Evolutionary conservation across 2,329 filamentous ascomycete species (phyloP).

Genomic region (Aspergillus melleus): DNA sequence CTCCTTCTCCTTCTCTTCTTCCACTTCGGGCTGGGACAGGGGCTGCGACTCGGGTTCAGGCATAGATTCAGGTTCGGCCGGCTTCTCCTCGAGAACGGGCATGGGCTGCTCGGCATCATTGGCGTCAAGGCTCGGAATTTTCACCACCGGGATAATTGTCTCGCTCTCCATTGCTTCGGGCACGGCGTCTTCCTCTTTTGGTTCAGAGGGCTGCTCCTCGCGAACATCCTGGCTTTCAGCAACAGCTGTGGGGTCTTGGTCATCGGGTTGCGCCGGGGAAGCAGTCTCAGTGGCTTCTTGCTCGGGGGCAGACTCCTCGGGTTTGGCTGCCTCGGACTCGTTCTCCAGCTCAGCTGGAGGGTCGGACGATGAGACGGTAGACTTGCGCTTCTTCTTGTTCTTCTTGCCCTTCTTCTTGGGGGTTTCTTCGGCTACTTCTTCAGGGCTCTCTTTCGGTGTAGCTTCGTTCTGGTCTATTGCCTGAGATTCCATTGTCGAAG

Average conservation of each 20-base stretch:
- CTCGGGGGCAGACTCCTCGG: conserved; percentile 7
- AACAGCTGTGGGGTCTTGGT: conserved; percentile 2
- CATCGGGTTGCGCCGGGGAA: conserved; percentile 8
- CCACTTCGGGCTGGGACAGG: conserved; percentile 13
- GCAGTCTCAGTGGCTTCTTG: conserved; percentile 5
- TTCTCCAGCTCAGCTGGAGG: conserved; percentile 12
- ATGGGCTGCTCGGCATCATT: conserved; percentile 20
- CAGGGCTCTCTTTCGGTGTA: conserved; percentile 6
- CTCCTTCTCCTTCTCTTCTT: conserved; percentile 7
- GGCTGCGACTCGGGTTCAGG: not conserved
- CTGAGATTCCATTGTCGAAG: not conserved
- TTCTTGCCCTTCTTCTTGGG: conserved; percentile 24
- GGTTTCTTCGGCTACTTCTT: conserved; percentile 14
- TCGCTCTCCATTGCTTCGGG: conserved; percentile 4
- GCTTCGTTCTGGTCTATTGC: not conserved
- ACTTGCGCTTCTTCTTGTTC: conserved; percentile 24
- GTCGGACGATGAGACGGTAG: conserved; percentile 10
- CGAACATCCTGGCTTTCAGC: conserved; percentile 4
- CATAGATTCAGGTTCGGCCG: not conserved
- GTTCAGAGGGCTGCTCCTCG: conserved; percentile 7
- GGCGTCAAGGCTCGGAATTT: not conserved
- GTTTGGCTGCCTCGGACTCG: conserved; percentile 2
- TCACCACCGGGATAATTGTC: conserved; percentile 17
- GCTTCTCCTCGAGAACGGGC: conserved; percentile 11
- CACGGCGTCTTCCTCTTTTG: conserved; percentile 5